These are phyloP conservation scores for Fusarium staphyleae DNA, from an alignment of 2,329 filamentous ascomycete genomes.

Conservation along the genomic window DNA sequence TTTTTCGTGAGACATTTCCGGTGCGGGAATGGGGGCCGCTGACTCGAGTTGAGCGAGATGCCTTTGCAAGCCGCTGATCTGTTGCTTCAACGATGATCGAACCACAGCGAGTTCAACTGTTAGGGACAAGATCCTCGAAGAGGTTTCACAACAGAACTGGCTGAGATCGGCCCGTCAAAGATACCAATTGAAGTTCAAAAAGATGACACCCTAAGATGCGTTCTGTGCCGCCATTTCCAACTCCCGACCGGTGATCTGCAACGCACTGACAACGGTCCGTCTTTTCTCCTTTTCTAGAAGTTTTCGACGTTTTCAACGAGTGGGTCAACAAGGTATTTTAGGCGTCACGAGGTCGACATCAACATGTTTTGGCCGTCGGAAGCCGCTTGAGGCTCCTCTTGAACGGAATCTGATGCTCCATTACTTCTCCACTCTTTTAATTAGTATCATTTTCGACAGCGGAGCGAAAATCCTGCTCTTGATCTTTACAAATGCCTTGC, in stretches of 20 bases:
- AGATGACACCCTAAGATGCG: not conserved
- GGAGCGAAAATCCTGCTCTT: too few relatives aligned
- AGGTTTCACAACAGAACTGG: not conserved
- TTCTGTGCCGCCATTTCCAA: not conserved
- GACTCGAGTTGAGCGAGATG: constrained; percentile 3
- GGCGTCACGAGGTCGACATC: constrained; percentile 14
- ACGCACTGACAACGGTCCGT: constrained; percentile 7
- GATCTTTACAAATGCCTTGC: not conserved
- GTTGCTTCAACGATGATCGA: constrained; percentile 14
- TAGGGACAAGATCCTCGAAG: not conserved
- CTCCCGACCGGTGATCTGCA: constrained; percentile 18
- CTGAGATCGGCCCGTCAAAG: constrained; percentile 11
- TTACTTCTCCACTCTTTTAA: too few relatives aligned
- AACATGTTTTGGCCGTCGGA: too few relatives aligned
- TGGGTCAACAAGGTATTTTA: constrained; percentile 1
- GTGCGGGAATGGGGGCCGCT: not conserved
- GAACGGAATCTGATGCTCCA: too few relatives aligned
- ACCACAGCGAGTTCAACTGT: constrained; percentile 4
- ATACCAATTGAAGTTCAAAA: constrained; percentile 8
- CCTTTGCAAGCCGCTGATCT: constrained; percentile 2
- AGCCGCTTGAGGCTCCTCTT: not conserved
- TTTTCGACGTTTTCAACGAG: constrained; percentile 14
- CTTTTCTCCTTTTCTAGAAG: constrained; percentile 29
- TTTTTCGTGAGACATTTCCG: constrained; percentile 9
- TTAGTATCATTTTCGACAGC: too few relatives aligned